Evolutionary conservation across 148 eudicot species (phyloP).

Genomic region (Salicornia ramosissima): DNA sequence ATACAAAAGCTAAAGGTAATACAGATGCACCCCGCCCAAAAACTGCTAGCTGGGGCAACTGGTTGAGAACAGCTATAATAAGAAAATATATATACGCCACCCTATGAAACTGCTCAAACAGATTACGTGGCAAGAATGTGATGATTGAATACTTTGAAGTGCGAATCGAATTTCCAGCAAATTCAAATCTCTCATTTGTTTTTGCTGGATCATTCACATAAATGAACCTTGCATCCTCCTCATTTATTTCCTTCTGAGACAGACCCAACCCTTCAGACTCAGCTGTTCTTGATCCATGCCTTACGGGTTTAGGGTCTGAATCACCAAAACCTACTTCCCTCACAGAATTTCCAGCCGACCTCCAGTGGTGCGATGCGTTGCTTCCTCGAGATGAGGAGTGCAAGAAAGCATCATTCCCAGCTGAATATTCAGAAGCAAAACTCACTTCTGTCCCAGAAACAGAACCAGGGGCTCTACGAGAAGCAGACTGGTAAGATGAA

Average conservation of each 20-base stretch:
- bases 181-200: conserved; percentile 76
- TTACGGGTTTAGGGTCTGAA: conserved; percentile 44
- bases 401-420: conserved; percentile 21
- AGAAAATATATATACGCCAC: conserved; percentile 92
- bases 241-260: conserved; percentile 77
- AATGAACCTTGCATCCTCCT: conserved; percentile 83
- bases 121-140: conserved; percentile 83
- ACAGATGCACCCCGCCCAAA: conserved; percentile 88
- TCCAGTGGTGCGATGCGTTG: conserved; percentile 41
- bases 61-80: conserved; percentile 85
- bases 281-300: conserved; percentile 70
- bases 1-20: conserved; percentile 81
- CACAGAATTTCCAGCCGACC: conserved; percentile 42
- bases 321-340: conserved; percentile 59
- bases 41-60: conserved; percentile 93
- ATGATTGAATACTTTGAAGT: conserved; percentile 77
- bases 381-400: conserved; percentile 40
- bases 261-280: conserved; percentile 58
- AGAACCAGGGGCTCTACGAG: conserved; percentile 8
- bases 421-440: conserved; percentile 28
- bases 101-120: conserved; percentile 97
- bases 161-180: conserved; percentile 78
- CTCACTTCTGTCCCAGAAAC: conserved; percentile 23
- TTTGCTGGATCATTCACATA: conserved; percentile 72
- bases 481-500: conserved; percentile 21